Evolutionary conservation across 202 grass and related monocot genomes (phyloP), one percentile per base, ranked within the genome.

Genomic region (Zoysia matrella): DNA sequence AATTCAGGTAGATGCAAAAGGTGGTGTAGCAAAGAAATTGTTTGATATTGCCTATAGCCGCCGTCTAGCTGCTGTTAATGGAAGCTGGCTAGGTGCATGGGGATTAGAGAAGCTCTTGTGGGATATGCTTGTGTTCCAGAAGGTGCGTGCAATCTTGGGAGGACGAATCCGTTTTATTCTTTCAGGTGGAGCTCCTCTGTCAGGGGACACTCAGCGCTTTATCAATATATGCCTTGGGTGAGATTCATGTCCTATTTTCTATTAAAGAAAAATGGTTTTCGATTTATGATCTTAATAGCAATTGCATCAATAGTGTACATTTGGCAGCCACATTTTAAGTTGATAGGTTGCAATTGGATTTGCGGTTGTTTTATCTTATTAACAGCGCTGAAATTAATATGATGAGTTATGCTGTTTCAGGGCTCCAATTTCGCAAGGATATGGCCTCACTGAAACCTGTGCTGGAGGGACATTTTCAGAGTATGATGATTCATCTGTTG

Each of bases 181-280:
- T 46, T 91, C 96, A 89, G 93, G 96, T 14, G 96, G 96, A 47
- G 93, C 96, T 62, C 96, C 96, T 81, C 69, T 99, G 3, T 96
- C 91, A 44, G 91, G 85, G 40, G 91, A 94, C 70, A 96, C 91
- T 65, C 96, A 99, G 75, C 86, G 96, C 84, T 99, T 99, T 89
- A 99, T 99, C 81, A 99, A 94, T 71, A 93, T 99, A 89, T 99
- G 96, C 76, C 85, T 99, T 80, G 96, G 96, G 96, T 99, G 72
- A 93, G 96, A 85, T 75, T 51, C 8, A 57, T 60, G 0, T 47
- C 1, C 15, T 48, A 6, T 14, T 68, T 55, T 47, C 55, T 15
- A 61, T 8, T 30, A 22, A 22, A 22, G 3, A 9, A 22, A 22
- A 50, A 39, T 45, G 3, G 52, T 73, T 77, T 10, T 78, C 13